Conservation (phyloP, 2,329 filamentous ascomycete species). For the Leptographium wingfieldii region DNA sequence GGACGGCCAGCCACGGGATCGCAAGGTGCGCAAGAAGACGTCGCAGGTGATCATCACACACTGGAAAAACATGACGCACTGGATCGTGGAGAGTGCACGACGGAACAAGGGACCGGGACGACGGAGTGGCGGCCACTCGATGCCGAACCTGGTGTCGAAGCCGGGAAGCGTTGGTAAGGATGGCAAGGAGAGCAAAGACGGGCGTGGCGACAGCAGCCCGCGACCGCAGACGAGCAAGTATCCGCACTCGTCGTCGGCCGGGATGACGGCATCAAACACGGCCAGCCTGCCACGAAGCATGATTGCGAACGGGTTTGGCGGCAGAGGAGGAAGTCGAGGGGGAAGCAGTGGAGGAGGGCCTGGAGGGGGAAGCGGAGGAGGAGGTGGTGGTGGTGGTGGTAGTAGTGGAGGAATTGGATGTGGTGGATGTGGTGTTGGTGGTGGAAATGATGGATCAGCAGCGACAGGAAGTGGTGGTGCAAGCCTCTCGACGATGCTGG, state of each 20-base stretch:
- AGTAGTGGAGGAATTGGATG: background rate
- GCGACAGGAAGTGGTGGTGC: too few species aligned
- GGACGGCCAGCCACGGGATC: background rate
- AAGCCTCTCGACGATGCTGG: background rate
- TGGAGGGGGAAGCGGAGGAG: background rate
- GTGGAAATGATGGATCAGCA: too few species aligned
- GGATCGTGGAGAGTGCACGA: slow-evolving; percentile 47
- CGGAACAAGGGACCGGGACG: slow-evolving; percentile 36
- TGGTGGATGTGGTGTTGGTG: too few species aligned
- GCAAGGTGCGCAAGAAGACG: slow-evolving; percentile 41
- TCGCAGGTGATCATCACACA: slow-evolving; percentile 46
- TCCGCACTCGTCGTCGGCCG: slow-evolving; percentile 16
- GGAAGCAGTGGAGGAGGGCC: background rate
- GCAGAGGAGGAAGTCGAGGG: slow-evolving; percentile 15
- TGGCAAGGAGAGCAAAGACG: slow-evolving; percentile 22
- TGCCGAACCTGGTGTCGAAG: slow-evolving; percentile 44
- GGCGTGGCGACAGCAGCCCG: slow-evolving; percentile 37
- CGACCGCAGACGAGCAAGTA: slow-evolving; percentile 50
- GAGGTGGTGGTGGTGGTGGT: background rate
- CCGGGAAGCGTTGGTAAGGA: slow-evolving; percentile 26
- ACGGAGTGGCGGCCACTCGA: slow-evolving; percentile 42
- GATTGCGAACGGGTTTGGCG: slow-evolving; percentile 36
- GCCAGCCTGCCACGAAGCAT: slow-evolving; percentile 36
- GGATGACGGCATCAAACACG: slow-evolving; percentile 18
- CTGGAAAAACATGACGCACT: slow-evolving; percentile 53